Percentiles rank a stretch among this genome's conserved stretches.
Conservation (phyloP, 2,329 filamentous ascomycete genomes). For the Sporothrix brunneoviolacea region DNA sequence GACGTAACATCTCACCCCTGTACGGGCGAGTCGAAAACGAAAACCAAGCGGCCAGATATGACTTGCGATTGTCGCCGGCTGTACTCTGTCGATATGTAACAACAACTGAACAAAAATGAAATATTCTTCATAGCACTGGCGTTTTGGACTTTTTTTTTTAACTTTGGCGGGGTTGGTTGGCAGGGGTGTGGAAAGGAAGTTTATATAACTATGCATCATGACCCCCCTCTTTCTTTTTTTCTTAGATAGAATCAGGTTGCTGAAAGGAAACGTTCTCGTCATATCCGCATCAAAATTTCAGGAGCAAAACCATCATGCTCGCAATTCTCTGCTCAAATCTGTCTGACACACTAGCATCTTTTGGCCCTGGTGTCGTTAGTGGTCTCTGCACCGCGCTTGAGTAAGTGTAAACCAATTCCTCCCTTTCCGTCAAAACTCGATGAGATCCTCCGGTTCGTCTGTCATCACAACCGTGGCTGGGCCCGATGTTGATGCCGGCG, state of each 20-base stretch:
- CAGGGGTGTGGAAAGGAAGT: not conserved
- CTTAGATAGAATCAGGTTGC: too few species aligned
- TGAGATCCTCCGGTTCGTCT: slow-evolving; percentile 4
- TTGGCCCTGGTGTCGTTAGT: too few species aligned
- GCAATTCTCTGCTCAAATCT: not conserved
- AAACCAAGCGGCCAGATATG: too few species aligned
- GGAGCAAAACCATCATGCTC: not conserved
- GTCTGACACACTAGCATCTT: too few species aligned
- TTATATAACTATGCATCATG: too few species aligned
- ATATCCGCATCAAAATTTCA: not conserved
- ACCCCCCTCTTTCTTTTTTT: not conserved
- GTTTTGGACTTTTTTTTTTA: not conserved
- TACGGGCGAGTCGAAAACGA: too few species aligned
- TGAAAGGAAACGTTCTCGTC: too few species aligned
- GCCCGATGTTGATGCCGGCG: not conserved
- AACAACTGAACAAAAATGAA: slow-evolving; percentile 10
- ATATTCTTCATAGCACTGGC: slow-evolving; percentile 13
- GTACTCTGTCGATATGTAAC: slow-evolving; percentile 8
- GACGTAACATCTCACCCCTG: too few species aligned
- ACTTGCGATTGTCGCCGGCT: not conserved
- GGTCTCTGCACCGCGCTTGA: too few species aligned
- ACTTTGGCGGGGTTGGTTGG: not conserved
- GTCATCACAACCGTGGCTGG: not conserved
- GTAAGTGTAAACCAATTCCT: too few species aligned
- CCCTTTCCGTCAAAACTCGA: not conserved